phyloP scores from a whole-genome alignment of 345 rosid genomes.

The Jatropha curcas region DNA sequence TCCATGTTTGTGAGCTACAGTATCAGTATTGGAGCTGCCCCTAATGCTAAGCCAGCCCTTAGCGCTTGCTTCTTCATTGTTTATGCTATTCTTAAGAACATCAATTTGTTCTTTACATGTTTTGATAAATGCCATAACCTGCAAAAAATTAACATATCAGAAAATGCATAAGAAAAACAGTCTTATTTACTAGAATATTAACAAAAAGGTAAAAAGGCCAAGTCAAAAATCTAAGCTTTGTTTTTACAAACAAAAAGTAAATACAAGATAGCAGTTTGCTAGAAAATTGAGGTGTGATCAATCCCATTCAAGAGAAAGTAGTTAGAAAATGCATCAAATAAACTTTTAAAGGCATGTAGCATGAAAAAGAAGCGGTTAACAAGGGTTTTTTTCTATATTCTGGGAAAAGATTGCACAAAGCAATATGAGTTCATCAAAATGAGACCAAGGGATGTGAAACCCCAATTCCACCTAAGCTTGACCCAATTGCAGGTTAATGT shows the following conservation, averaged over 20 bases:
- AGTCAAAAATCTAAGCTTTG: neutral
- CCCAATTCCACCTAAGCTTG: neutral
- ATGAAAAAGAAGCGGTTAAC: too few relatives aligned
- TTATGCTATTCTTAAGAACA: conserved; percentile 67
- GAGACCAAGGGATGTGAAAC: neutral
- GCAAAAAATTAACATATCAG: conserved; percentile 15
- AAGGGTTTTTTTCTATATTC: neutral
- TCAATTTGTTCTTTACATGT: conserved; percentile 88
- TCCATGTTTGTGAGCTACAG: conserved; percentile 90
- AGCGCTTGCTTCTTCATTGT: conserved; percentile 62
- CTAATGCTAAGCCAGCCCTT: conserved; percentile 80
- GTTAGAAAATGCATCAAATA: neutral
- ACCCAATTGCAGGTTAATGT: neutral
- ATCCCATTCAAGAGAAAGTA: conserved; percentile 2
- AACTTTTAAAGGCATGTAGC: neutral
- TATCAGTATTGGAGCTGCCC: conserved; percentile 67
- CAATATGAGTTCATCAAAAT: neutral
- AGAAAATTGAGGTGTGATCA: neutral
- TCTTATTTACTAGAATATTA: neutral
- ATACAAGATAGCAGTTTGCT: neutral
- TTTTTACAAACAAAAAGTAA: neutral
- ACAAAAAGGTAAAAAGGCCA: neutral
- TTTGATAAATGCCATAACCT: conserved; percentile 82
- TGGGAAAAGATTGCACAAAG: neutral
- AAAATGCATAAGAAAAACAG: neutral